phyloP scores from a whole-genome alignment of 2,329 filamentous ascomycete genomes.

The Mycosphaerella sp. region DNA sequence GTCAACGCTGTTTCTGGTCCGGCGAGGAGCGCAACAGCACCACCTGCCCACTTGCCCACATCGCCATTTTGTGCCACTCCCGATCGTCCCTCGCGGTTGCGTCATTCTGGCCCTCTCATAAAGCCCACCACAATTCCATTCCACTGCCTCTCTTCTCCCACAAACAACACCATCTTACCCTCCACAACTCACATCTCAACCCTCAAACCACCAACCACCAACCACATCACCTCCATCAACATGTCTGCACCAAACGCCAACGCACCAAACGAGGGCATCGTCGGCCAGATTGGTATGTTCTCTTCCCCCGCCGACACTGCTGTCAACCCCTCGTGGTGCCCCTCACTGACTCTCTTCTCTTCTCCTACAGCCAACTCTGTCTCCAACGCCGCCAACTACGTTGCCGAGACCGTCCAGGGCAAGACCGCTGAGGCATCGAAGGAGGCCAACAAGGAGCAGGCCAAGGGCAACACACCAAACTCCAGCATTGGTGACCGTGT shows the following conservation, averaged over 20 bases:
- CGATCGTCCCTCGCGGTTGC: not conserved
- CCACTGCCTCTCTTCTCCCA: not conserved
- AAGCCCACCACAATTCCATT: not conserved
- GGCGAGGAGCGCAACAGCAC: not conserved
- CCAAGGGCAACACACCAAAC: slow-evolving; percentile 53
- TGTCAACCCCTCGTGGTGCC: not conserved
- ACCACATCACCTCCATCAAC: slow-evolving; percentile 23
- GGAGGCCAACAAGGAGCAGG: slow-evolving; percentile 59
- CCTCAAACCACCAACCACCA: slow-evolving; percentile 10
- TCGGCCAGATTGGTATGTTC: slow-evolving; percentile 32
- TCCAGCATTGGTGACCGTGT: slow-evolving; percentile 49
- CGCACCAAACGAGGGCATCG: slow-evolving; percentile 40
- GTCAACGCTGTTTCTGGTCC: not conserved
- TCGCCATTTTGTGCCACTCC: no score
- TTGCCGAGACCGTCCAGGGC: slow-evolving; percentile 58
- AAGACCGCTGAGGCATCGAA: slow-evolving; percentile 52
- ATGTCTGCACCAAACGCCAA: slow-evolving; percentile 43
- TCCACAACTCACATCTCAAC: not conserved
- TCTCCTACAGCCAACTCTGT: slow-evolving; percentile 31
- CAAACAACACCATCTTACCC: not conserved
- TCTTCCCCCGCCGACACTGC: not conserved
- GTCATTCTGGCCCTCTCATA: not conserved
- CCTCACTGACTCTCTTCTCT: not conserved
- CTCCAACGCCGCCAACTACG: slow-evolving; percentile 59
- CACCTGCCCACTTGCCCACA: not conserved